Evolutionary conservation across 1,139 yeast species (phyloP).

Genomic region (Blastobotrys malaysiensis): DNA sequence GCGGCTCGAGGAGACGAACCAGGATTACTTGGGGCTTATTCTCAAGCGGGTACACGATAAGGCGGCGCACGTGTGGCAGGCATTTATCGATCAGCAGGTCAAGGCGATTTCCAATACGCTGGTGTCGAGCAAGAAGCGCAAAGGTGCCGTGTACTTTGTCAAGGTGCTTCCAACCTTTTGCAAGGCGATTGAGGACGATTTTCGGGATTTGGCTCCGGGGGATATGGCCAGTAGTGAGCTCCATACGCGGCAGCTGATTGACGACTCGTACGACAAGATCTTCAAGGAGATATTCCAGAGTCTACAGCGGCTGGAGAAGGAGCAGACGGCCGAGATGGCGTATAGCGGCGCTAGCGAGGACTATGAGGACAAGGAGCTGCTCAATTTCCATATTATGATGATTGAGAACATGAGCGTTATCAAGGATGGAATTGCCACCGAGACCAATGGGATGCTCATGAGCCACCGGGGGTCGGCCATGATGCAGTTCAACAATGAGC

Average conservation of each 20-base stretch:
- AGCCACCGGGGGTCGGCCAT: conserved; percentile 32
- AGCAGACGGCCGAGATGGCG: conserved; percentile 13
- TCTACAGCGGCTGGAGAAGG: conserved; percentile 29
- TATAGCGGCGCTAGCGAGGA: conserved; percentile 24
- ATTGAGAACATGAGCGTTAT: conserved; percentile 60
- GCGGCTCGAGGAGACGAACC: conserved; percentile 48
- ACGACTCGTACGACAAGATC: conserved; percentile 40
- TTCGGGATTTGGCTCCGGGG: conserved; percentile 10
- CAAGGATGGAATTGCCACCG: conserved; percentile 44
- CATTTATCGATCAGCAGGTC: conserved; percentile 51
- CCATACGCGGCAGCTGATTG: conserved; percentile 37
- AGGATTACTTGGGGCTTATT: conserved; percentile 57
- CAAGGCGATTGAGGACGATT: conserved; percentile 33
- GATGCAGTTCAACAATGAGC: conserved; percentile 40
- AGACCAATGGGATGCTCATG: conserved; percentile 29
- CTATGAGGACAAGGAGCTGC: conserved; percentile 52
- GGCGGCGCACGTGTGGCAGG: conserved; percentile 52
- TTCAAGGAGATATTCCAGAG: conserved; percentile 31
- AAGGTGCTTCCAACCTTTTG: conserved; percentile 44
- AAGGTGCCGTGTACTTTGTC: conserved; percentile 41
- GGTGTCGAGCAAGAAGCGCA: conserved; percentile 38
- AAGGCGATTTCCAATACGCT: conserved; percentile 50
- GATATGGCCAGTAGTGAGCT: conserved; percentile 20
- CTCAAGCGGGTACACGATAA: conserved; percentile 50
- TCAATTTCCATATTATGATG: conserved; percentile 53